phyloP scores from a whole-genome alignment of 306 rosid species.

The Cucumis cinereus region DNA sequence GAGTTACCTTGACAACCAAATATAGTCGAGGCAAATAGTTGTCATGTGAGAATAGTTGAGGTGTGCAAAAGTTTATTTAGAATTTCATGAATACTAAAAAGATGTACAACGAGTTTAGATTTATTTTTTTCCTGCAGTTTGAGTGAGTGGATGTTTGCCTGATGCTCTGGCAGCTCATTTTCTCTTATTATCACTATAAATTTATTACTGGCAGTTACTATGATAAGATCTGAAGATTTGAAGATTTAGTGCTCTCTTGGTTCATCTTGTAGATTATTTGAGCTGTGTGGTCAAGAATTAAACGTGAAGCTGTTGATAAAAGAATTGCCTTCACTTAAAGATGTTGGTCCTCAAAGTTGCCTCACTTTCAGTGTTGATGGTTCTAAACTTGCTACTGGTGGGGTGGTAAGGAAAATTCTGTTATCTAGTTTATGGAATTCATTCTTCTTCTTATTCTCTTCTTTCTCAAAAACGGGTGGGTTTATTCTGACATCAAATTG shows the following conservation, averaged over 20 bases:
- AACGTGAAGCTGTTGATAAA: constrained; percentile 48
- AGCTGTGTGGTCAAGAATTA: constrained; percentile 43
- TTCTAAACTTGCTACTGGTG: constrained; percentile 82
- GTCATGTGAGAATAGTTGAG: too few species aligned
- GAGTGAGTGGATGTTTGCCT: not conserved
- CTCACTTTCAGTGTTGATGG: constrained; percentile 82
- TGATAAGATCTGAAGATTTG: not conserved
- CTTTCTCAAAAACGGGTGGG: not conserved
- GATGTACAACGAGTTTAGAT: not conserved
- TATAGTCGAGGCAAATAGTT: too few species aligned
- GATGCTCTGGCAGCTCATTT: not conserved
- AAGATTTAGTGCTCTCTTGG: not conserved
- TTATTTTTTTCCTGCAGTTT: not conserved
- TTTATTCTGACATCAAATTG: constrained; percentile 17
- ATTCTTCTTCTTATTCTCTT: not conserved
- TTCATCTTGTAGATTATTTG: constrained; percentile 46
- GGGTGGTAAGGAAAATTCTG: constrained; percentile 39
- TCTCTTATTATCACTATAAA: not conserved
- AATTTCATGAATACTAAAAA: too few species aligned
- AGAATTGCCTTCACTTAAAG: constrained; percentile 40
- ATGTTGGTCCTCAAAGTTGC: constrained; percentile 58
- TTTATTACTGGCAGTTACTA: not conserved
- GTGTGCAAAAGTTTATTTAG: too few species aligned
- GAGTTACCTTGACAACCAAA: too few species aligned
- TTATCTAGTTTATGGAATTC: not conserved